Percentiles rank a stretch among this genome's conserved stretches.
Evolutionary conservation across 805 yeast species (phyloP).

Genomic region (Kodamaea sagamina): DNA sequence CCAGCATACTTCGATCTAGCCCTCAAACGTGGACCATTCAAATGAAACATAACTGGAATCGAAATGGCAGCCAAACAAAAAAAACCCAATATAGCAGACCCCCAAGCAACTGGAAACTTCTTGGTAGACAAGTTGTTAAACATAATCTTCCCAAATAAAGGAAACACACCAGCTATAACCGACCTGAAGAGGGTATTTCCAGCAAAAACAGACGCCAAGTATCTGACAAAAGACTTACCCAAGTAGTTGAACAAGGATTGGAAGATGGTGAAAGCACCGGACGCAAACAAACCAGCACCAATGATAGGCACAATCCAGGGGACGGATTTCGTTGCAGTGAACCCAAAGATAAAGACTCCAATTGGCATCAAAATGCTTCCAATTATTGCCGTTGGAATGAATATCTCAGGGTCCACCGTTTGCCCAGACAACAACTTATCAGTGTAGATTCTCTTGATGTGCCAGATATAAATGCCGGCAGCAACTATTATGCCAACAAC

Average conservation of each 20-base stretch:
- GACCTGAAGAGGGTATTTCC: conserved; percentile 55
- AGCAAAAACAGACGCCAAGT: conserved; percentile 60
- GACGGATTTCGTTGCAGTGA: conserved; percentile 20
- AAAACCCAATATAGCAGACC: conserved; percentile 51
- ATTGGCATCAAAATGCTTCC: conserved; percentile 26
- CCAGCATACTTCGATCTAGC: conserved; percentile 44
- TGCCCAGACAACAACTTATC: conserved; percentile 16
- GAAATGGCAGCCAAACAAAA: conserved; percentile 43
- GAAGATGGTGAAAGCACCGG: conserved; percentile 39
- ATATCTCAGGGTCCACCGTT: conserved; percentile 19
- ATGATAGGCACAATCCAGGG: conserved; percentile 26
- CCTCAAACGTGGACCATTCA: conserved; percentile 47
- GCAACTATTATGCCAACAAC: conserved; percentile 43
- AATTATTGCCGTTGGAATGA: conserved; percentile 23
- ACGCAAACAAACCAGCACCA: conserved; percentile 23
- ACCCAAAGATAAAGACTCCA: conserved; percentile 25
- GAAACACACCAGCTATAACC: conserved; percentile 58
- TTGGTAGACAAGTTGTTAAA: conserved; percentile 49
- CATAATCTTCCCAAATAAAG: conserved; percentile 64
- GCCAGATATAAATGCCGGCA: conserved; percentile 13
- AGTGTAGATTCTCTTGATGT: conserved; percentile 16
- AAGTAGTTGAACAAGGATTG: conserved; percentile 55
- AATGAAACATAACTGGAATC: conserved; percentile 49
- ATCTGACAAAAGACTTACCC: conserved; percentile 49
- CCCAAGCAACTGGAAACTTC: conserved; percentile 62